These are phyloP conservation scores for Erysimum cheiranthoides DNA, from an alignment of 345 rosid species.

Conservation along the genomic window DNA sequence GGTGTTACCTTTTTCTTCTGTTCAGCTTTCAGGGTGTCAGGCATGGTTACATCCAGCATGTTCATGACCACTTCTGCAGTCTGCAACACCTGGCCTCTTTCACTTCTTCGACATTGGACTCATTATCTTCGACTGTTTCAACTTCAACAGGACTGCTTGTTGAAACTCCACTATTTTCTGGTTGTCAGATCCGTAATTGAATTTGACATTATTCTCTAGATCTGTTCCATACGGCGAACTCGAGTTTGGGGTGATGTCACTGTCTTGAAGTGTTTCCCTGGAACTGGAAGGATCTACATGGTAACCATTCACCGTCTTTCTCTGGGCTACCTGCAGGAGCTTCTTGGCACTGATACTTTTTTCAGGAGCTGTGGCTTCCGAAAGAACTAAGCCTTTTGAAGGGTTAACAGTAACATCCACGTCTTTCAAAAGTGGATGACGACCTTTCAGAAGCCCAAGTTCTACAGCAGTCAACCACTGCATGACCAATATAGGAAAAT, in stretches of 20 bases:
- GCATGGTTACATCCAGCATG: constrained; percentile 84
- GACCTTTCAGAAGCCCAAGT: constrained; percentile 95
- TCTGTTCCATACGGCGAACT: constrained; percentile 45
- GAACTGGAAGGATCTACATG: constrained; percentile 41
- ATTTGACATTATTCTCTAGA: constrained; percentile 44
- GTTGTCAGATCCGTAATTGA: constrained; percentile 42
- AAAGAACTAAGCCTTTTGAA: constrained; percentile 58
- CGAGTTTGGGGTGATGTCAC: constrained; percentile 39
- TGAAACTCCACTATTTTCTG: constrained; percentile 42
- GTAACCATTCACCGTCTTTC: constrained; percentile 56
- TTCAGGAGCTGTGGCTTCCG: constrained; percentile 54
- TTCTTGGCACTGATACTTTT: constrained; percentile 48
- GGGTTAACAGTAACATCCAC: constrained; percentile 80
- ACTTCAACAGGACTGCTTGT: constrained; percentile 49
- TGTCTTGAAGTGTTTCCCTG: constrained; percentile 46
- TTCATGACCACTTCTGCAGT: constrained; percentile 79
- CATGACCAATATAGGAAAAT: constrained; percentile 37
- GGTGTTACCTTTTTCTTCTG: constrained; percentile 74
- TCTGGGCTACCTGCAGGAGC: constrained; percentile 48
- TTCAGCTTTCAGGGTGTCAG: constrained; percentile 70
- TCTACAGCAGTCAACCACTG: constrained; percentile 97
- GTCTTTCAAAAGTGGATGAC: constrained; percentile 92
- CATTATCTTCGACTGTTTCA: constrained; percentile 54
- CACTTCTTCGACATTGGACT: constrained; percentile 53
- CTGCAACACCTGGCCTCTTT: constrained; percentile 69